Evolutionary conservation across 805 yeast genomes (phyloP), one percentile per base, ranked within the genome.

Genomic region (Candida vaughaniae): DNA sequence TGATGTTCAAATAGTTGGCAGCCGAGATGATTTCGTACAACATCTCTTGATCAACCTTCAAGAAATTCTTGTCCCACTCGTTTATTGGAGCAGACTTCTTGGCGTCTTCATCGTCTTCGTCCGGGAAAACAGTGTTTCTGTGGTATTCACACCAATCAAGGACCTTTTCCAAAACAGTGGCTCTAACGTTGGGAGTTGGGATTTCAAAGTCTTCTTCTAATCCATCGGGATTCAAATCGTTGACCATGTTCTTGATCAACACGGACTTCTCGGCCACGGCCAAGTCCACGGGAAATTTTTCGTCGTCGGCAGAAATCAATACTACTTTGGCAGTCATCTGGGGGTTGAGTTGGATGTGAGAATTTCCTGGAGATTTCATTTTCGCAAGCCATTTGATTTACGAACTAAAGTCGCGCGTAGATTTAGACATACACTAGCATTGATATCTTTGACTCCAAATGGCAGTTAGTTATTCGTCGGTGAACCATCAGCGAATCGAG

Each of bases 81-180:
- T 84, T 90, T 33, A 90, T 88, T 3, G 95, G 96, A 2, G 90
- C 88, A 16, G 89, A 73, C 55, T 85, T 86, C 58, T 84, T 80
- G 18, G 86, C 76, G 48, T 86, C 95, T 39, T 83, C 89, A 44
- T 87, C 95, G 35, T 82, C 89, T 29, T 75, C 79, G 43, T 80
- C 87, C 12, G 86, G 85, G 64, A 81, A 81, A 15, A 69, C 69
- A 9, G 83, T 75, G 58, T 86, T 88, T 60, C 82, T 85, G 70
- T 90, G 96, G 60, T 90, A 91, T 56, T 85, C 95, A 53, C 96
- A 89, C 93, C 96, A 90, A 56, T 90, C 96, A 35, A 90, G 69
- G 11, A 91, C 90, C 56, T 88, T 87, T 60, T 83, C 80, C 64
- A 91, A 72, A 12, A 90, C 95, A 8, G 85, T 80, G 10, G 95